Conservation (phyloP, 805 yeast species). For the Brettanomyces nanus region DNA sequence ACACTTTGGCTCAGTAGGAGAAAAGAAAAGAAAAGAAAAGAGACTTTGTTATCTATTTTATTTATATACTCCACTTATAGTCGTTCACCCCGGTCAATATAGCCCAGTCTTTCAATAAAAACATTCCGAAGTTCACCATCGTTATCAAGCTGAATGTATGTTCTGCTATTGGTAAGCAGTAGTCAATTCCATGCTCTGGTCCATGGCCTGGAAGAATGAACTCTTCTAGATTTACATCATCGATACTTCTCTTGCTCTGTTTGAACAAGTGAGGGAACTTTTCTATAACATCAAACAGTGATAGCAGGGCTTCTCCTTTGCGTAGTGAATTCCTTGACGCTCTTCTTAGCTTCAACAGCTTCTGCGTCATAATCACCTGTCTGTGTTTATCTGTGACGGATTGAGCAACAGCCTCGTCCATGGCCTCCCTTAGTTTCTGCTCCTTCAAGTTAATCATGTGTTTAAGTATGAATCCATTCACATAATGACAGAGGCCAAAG, state of each 20-base stretch:
- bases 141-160: slow-evolving; percentile 9
- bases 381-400: not conserved
- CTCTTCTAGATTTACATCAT: slow-evolving; percentile 4
- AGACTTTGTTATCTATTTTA: not conserved
- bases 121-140: slow-evolving; percentile 17
- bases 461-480: slow-evolving; percentile 2
- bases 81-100: slow-evolving; percentile 4
- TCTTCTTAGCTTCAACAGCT: slow-evolving; percentile 9
- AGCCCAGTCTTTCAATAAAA: slow-evolving; percentile 17
- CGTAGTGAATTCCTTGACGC: slow-evolving; percentile 8
- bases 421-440: not conserved
- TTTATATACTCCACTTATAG: slow-evolving; percentile 12
- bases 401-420: not conserved
- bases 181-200: slow-evolving; percentile 6
- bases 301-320: slow-evolving; percentile 13
- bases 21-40: not conserved
- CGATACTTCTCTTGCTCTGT: slow-evolving; percentile 5
- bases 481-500: slow-evolving; percentile 1
- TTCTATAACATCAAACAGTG: slow-evolving; percentile 8
- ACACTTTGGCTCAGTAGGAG: slow-evolving; percentile 22
- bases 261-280: slow-evolving; percentile 11
- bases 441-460: slow-evolving; percentile 1
- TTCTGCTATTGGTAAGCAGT: slow-evolving; percentile 11
- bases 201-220: not conserved
- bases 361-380: slow-evolving; percentile 1